These are phyloP conservation scores for Phlebiopsis gigantea DNA, from an alignment of 768 basidiomycete genomes.

Conservation along the genomic window DNA sequence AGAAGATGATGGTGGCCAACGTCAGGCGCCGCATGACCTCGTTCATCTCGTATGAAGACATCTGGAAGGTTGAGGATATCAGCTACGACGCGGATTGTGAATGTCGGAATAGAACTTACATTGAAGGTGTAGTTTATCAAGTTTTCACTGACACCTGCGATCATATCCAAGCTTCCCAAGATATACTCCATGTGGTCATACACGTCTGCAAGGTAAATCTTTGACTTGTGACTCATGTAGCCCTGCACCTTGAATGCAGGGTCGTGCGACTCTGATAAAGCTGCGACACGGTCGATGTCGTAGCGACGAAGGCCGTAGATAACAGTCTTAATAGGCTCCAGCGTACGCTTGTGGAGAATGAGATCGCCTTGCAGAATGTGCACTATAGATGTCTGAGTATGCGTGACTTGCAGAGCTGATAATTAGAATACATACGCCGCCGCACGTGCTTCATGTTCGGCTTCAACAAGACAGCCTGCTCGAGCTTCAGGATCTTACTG, in stretches of 20 bases:
- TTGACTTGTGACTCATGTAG: constrained; percentile 63
- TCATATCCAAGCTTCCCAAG: constrained; percentile 67
- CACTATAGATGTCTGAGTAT: constrained; percentile 33
- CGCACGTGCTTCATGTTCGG: constrained; percentile 59
- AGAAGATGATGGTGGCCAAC: constrained; percentile 63
- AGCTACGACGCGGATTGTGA: not conserved
- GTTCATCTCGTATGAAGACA: constrained; percentile 73
- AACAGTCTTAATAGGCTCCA: constrained; percentile 66
- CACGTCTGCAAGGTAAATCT: constrained; percentile 70
- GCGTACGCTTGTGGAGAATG: constrained; percentile 65
- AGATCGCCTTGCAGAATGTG: constrained; percentile 76
- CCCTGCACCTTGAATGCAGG: constrained; percentile 39
- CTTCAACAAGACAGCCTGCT: constrained; percentile 52
- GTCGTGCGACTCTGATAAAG: constrained; percentile 38
- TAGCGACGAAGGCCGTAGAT: constrained; percentile 66
- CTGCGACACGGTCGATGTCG: constrained; percentile 61
- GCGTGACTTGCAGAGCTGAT: not conserved
- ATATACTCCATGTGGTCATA: constrained; percentile 75
- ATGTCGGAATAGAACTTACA: constrained; percentile 33
- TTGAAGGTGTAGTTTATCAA: constrained; percentile 74
- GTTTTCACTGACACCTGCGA: constrained; percentile 64
- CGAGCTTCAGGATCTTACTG: constrained; percentile 53
- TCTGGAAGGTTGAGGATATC: constrained; percentile 30
- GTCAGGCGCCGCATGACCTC: constrained; percentile 69
- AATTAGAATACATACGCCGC: constrained; percentile 36